Evolutionary conservation across 73 alveolate species (phyloP).

Genomic region (Paramecium biaurelia): DNA sequence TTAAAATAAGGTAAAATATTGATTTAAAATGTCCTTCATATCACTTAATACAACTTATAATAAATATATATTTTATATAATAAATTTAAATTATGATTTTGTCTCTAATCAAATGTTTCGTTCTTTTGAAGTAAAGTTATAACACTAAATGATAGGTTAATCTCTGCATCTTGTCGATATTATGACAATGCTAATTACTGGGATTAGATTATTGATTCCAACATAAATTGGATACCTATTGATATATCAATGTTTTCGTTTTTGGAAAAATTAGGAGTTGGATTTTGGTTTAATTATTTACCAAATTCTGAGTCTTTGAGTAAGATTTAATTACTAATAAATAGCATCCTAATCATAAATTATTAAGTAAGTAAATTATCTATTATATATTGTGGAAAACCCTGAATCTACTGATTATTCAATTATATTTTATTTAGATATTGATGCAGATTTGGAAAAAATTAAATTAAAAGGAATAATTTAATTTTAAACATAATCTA

Average conservation of each 20-base stretch:
- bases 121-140: background rate
- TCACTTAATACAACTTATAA: background rate
- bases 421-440: background rate
- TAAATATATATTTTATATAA: background rate
- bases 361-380: background rate
- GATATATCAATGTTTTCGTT: background rate
- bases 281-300: background rate
- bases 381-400: background rate
- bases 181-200: background rate
- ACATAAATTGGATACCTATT: background rate
- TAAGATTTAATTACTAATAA: background rate
- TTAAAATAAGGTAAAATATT: background rate
- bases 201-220: background rate
- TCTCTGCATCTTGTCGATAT: background rate
- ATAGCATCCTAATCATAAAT: background rate
- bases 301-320: background rate
- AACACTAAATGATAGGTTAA: background rate
- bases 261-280: background rate
- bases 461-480: background rate
- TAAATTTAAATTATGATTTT: background rate
- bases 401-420: background rate
- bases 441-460: background rate
- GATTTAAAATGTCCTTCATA: background rate
- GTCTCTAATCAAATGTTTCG: background rate
- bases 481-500: background rate